Evolutionary conservation across 2,329 filamentous ascomycete species (phyloP), one percentile per base, ranked within the genome.

Genomic region (Endoconidiophora laricicola): DNA sequence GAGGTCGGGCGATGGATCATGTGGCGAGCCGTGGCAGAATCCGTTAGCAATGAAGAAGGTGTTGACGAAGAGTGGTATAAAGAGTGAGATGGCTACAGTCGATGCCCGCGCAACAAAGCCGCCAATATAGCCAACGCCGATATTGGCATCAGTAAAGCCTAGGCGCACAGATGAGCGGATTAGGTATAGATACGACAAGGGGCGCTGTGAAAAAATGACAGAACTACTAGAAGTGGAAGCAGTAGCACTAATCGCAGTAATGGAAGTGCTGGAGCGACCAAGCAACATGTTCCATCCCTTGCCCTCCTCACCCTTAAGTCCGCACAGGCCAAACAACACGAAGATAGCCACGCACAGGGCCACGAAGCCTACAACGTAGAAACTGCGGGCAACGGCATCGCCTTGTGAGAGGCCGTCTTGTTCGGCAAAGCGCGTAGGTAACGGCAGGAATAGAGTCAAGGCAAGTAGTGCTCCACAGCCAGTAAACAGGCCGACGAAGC

Each of bases 21-120:
- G 69, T 1, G 78, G 78, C 0, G 72, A 74, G 14, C 76, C 76
- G 39, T 78, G 73, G 66, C 91, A 96, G 56, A 84, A 81, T 2
- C 86, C 88, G 48, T 82, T 81, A 45, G 71, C 69, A 55, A 90
- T 83, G 64, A 90, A 96, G 63, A 86, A 94, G 22, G 86, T 81
- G 61, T 96, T 96, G 58, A 95, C 79, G 60, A 84, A 93, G 2
- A 98, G 74, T 0, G 91, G 91, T 49, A 98, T 83, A 66, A 96
- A 98, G 4, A 96, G 75, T 0, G 86, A 93, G 56, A 98, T 94
- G 48, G 85, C 90, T 4, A 98, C 91, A 0, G 87, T 94, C 0
- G 88, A 95, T 6, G 91, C 88, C 50, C 91, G 79, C 7, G 88
- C 90, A 2, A 98, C 90, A 59, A 96, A 95, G 1, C 91, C 91